A percentile compares a stretch with the other conserved stretches of the same genome.
Conservation (phyloP, 768 basidiomycete species). For the Suillus hirtellus region DNA sequence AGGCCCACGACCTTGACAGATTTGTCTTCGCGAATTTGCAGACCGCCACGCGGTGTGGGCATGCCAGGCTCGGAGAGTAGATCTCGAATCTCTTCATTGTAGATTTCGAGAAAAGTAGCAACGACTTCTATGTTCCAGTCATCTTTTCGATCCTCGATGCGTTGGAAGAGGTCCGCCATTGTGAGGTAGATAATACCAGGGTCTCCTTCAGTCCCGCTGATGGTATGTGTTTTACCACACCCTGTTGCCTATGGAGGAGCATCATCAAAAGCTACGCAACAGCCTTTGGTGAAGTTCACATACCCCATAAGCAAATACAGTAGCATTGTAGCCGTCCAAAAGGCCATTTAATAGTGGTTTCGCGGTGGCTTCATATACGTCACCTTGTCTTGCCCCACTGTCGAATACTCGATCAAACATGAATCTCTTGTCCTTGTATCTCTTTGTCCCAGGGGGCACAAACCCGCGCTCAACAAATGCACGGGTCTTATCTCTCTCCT, state of each 20-base stretch:
- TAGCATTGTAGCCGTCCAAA: constrained; percentile 94
- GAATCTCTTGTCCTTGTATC: constrained; percentile 96
- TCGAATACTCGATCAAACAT: constrained; percentile 96
- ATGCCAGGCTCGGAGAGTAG: constrained; percentile 78
- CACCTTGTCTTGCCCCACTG: constrained; percentile 76
- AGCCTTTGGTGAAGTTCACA: constrained; percentile 31
- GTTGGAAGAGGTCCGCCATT: constrained; percentile 95
- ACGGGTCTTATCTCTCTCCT: constrained; percentile 79
- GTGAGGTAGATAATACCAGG: constrained; percentile 96
- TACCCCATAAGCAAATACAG: constrained; percentile 98
- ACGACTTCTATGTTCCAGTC: constrained; percentile 86
- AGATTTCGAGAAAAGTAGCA: constrained; percentile 97
- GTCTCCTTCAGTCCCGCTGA: constrained; percentile 85
- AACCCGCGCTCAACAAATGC: constrained; percentile 86
- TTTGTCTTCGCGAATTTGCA: constrained; percentile 94
- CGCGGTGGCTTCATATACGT: constrained; percentile 85
- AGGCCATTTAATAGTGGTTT: constrained; percentile 83
- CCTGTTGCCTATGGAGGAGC: constrained; percentile 81
- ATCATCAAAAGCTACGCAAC: constrained; percentile 16
- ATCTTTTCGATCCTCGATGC: constrained; percentile 84
- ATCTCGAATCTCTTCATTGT: constrained; percentile 98
- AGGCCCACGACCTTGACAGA: constrained; percentile 88
- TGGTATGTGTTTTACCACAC: constrained; percentile 99
- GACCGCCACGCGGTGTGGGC: constrained; percentile 70
- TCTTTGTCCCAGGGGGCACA: constrained; percentile 81